Evolutionary conservation across 805 yeast species (phyloP), one percentile per base, ranked within the genome.

Genomic region (Candida easanensis): DNA sequence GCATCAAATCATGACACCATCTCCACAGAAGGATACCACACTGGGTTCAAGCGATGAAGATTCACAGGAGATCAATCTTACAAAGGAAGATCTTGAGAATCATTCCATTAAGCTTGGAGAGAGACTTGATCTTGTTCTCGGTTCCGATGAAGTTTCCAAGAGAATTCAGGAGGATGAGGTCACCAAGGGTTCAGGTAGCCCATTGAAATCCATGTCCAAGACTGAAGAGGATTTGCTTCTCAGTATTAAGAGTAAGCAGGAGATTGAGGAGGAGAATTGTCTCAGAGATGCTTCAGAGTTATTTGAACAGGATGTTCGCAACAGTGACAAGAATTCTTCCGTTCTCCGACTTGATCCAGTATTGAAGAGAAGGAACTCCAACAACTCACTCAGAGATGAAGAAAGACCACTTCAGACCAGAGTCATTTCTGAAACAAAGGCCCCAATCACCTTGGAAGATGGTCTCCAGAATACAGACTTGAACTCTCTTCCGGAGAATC

Each of bases 81-180:
- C 63, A 3, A 59, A 53, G 8, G 61, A 59, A 16, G 61, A 64
- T 1, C 35, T 65, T 5, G 37, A 42, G 14, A 43, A 46, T 14
- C 49, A 46, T 44, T 53, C 54, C 45, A 64, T 55, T 57, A 63
- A 61, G 38, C 56, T 75, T 31, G 70, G 70, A 46, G 73, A 75
- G 46, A 73, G 70, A 52, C 59, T 76, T 42, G 73, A 71, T 42
- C 61, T 74, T 2, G 71, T 68, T 34, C 58, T 75, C 14, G 60
- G 61, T 23, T 46, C 50, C 13, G 48, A 53, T 19, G 56, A 54
- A 2, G 41, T 58, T 2, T 45, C 60, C 8, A 44, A 49, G 41
- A 47, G 51, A 41, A 52, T 56, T 19, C 56, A 48, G 30, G 39
- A 53, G 33, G 58, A 53, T 45, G 61, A 55, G 36, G 41, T 49